A percentile compares a stretch with the other conserved stretches of the same genome.
Conservation (phyloP, 208 protist genomes). For the Trichomonas tenax region DNA sequence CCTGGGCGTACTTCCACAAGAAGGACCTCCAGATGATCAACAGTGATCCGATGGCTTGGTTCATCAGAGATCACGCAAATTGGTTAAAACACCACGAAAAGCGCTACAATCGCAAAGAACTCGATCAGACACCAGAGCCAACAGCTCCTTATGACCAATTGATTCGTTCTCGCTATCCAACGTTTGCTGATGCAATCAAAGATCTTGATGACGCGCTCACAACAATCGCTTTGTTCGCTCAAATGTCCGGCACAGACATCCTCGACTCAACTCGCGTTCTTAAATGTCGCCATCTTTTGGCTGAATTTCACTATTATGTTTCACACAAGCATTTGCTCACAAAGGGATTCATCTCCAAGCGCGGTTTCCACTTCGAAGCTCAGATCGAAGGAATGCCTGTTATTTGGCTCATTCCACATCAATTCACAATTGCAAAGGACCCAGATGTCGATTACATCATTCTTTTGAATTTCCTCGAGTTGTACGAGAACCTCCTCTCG, state of each 20-base stretch:
- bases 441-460: neutral
- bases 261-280: neutral
- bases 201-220: neutral
- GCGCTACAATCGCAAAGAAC: neutral
- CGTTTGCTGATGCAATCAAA: neutral
- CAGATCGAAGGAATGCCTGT: neutral
- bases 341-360: neutral
- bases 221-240: neutral
- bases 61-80: neutral
- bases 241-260: neutral
- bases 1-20: neutral
- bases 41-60: neutral
- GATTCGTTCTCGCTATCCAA: neutral
- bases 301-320: constrained; percentile 19
- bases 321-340: neutral
- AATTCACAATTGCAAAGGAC: neutral
- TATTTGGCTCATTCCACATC: neutral
- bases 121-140: neutral
- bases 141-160: neutral
- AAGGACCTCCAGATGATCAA: neutral
- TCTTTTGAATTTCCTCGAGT: neutral
- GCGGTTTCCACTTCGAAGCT: constrained; percentile 2
- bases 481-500: neutral
- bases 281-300: neutral
- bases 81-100: neutral